Conservation (phyloP, 768 basidiomycete genomes). For the Naganishia vaughanmartiniae region DNA sequence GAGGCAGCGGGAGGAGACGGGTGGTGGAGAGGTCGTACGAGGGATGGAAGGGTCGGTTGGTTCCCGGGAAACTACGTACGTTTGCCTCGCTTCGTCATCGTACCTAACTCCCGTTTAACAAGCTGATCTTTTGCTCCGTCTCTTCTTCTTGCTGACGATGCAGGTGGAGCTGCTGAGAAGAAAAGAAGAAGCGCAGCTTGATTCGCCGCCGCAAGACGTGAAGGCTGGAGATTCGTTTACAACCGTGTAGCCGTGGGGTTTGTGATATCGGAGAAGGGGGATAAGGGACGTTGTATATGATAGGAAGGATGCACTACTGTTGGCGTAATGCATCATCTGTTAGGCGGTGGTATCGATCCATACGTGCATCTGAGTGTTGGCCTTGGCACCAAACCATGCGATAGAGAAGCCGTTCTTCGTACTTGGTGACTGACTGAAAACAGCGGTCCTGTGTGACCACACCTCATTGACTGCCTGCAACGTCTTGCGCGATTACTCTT, state of each 20-base stretch:
- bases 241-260: background rate
- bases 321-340: no score
- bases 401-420: no score
- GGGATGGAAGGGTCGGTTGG: constrained; percentile 90
- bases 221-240: constrained; percentile 18
- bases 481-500: no score
- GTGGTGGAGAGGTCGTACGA: constrained; percentile 92
- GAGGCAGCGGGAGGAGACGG: constrained; percentile 55
- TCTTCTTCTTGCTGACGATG: background rate
- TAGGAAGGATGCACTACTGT: background rate
- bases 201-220: constrained; percentile 12
- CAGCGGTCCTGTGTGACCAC: no score
- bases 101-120: background rate
- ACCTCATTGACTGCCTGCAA: no score
- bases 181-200: constrained; percentile 29
- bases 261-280: background rate
- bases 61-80: constrained; percentile 85
- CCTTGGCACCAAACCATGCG: no score
- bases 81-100: background rate
- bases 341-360: no score
- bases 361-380: no score
- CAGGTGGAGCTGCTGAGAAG: constrained; percentile 40
- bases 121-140: background rate
- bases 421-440: no score
- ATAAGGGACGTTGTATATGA: background rate